Evolutionary conservation across 1,284 basidiomycete genomes (phyloP).

Genomic region (Flammula alnicola): DNA sequence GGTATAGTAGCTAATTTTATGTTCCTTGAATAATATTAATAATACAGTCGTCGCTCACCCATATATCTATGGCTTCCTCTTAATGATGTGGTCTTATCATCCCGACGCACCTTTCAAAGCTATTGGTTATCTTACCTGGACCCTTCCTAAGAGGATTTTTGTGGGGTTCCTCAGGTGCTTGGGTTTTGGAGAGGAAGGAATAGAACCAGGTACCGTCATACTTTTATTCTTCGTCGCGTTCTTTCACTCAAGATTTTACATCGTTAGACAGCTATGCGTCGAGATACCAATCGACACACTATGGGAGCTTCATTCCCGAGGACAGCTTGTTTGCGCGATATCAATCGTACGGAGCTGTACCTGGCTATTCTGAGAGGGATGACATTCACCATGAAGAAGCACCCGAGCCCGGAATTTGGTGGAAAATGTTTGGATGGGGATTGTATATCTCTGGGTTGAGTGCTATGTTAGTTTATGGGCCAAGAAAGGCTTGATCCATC

Average conservation of each 20-base stretch:
- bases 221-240: background rate
- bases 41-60: constrained; percentile 14
- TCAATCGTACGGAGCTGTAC: constrained; percentile 14
- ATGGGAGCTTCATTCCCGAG: constrained; percentile 3
- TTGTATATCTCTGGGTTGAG: constrained; percentile 6
- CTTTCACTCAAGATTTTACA: background rate
- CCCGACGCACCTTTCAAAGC: constrained; percentile 13
- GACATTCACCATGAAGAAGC: background rate
- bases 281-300: constrained; percentile 7
- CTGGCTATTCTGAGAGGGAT: background rate
- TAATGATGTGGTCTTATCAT: constrained; percentile 15
- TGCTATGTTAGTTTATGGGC: constrained; percentile 4
- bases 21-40: background rate
- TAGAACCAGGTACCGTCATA: constrained; percentile 6
- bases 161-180: constrained; percentile 4
- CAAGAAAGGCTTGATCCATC: constrained; percentile 3
- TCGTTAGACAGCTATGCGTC: constrained; percentile 8
- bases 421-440: constrained; percentile 6
- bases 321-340: constrained; percentile 10
- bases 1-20: background rate
- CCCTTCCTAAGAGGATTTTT: constrained; percentile 8
- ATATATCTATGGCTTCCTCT: constrained; percentile 7
- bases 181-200: constrained; percentile 11
- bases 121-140: constrained; percentile 6
- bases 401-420: background rate